Evolutionary conservation across 1,284 basidiomycete genomes (phyloP), one percentile per base, ranked within the genome.

Genomic region (Ganoderma multipileum): DNA sequence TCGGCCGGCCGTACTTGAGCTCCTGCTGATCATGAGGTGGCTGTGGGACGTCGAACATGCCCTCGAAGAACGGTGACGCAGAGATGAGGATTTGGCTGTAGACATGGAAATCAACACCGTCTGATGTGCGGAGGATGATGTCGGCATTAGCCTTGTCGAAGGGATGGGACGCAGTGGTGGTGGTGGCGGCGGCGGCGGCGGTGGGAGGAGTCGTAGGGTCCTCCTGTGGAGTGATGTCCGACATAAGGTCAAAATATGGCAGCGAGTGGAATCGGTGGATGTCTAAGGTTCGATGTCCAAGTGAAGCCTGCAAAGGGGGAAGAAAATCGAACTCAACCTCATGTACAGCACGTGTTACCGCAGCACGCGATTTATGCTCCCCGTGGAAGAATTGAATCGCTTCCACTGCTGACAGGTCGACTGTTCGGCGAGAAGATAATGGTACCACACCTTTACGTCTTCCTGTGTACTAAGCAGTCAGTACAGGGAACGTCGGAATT

Each of bases 31-130:
- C 54, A 0, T 2, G 8, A 16, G 50, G 38, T 8, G 70, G 70
- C 55, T 71, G 72, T 3, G 71, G 70, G 3, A 73, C 41, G 3
- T 47, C 23, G 61, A 75, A 70, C 71, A 75, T 74, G 36, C 28
- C 62, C 30, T 66, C 64, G 41, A 75, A 75, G 54, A 75, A 50
- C 3, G 72, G 67, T 3, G 76, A 76, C 8, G 71, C 75, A 4
- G 71, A 63, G 2, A 57, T 23, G 14, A 76, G 73, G 47, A 76
- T 69, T 20, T 54, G 54, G 11, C 64, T 70, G 42, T 73, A 68
- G 2, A 73, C 71, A 23, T 66, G 65, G 63, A 71, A 71, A 28
- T 68, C 65, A 26, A 71, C 60, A 18, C 5, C n/a, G 26, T 71
- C 67, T 9, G 66, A 55, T 2, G 61, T 52, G 54, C 66, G 65